phyloP scores from a whole-genome alignment of 1,284 basidiomycete genomes.

The Malassezia globosa region DNA sequence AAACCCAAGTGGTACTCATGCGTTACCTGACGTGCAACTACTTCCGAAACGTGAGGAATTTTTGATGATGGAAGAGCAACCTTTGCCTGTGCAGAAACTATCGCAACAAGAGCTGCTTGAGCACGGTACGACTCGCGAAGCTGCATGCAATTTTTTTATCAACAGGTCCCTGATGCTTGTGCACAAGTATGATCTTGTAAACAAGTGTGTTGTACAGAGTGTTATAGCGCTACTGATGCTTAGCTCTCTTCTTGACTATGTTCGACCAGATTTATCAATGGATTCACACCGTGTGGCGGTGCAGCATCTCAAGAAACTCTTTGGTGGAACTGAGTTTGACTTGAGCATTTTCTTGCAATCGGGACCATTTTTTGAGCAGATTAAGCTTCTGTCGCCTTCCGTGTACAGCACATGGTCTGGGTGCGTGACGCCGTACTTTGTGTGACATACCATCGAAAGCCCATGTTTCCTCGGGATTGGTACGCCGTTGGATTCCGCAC shows the following conservation, averaged over 20 bases:
- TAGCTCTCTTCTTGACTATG: conserved; percentile 27
- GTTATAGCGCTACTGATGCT: conserved; percentile 27
- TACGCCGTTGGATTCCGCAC: not conserved
- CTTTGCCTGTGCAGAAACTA: not conserved
- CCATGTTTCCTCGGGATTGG: conserved; percentile 3
- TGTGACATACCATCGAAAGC: conserved; percentile 2
- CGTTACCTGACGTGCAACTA: conserved; percentile 11
- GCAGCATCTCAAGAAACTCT: not conserved
- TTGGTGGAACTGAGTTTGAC: not conserved
- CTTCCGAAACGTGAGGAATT: conserved; percentile 9
- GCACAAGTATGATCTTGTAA: conserved; percentile 35
- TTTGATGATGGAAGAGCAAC: not conserved
- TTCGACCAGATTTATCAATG: conserved; percentile 8
- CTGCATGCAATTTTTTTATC: conserved; percentile 32
- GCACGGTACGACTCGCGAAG: conserved; percentile 29
- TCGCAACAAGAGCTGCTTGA: conserved; percentile 16
- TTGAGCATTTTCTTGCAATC: not conserved
- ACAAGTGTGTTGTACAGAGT: conserved; percentile 29
- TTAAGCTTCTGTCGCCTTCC: not conserved
- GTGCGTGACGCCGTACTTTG: conserved; percentile 8
- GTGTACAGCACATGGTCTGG: not conserved
- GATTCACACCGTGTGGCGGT: conserved; percentile 7
- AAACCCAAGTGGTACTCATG: not conserved
- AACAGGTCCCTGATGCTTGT: conserved; percentile 33
- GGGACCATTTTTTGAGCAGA: not conserved